Evolutionary conservation across 2,329 filamentous ascomycete species (phyloP).

Genomic region (Pseudopyrenochaeta lycopersici): DNA sequence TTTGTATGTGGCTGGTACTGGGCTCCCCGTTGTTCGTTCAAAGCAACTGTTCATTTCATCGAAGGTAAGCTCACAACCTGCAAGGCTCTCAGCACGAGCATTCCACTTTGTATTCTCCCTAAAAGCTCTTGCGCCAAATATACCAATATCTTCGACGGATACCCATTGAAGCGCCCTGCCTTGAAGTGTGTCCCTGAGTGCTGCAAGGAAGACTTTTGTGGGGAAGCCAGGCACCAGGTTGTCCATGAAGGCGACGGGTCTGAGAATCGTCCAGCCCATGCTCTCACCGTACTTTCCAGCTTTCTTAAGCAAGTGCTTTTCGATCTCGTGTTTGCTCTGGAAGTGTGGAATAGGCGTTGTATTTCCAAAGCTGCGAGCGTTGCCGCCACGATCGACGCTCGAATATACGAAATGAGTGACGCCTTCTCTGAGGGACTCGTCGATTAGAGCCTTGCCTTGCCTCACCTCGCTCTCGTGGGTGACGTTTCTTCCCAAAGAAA

Average conservation of each 20-base stretch:
- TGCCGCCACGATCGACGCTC: conserved; percentile 70
- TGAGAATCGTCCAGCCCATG: conserved; percentile 70
- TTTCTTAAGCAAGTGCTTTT: conserved; percentile 65
- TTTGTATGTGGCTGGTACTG: conserved; percentile 54
- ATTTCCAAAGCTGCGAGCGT: conserved; percentile 60
- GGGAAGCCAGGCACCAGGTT: conserved; percentile 60
- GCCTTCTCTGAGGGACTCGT: conserved; percentile 63
- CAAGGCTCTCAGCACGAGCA: conserved; percentile 57
- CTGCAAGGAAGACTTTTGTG: conserved; percentile 59
- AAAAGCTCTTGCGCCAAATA: conserved; percentile 61
- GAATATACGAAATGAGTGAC: conserved; percentile 71
- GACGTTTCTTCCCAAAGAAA: conserved; percentile 54
- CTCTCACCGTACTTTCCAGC: conserved; percentile 51
- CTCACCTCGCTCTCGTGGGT: conserved; percentile 57
- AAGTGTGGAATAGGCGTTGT: conserved; percentile 66
- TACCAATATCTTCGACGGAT: conserved; percentile 59
- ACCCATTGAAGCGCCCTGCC: conserved; percentile 55
- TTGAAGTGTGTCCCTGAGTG: conserved; percentile 53
- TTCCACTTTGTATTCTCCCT: conserved; percentile 56
- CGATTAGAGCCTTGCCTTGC: conserved; percentile 68
- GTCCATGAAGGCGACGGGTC: conserved; percentile 71
- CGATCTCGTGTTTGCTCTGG: conserved; percentile 68
- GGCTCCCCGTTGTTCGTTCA: conserved; percentile 55
- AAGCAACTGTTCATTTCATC: conserved; percentile 57
- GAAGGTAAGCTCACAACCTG: conserved; percentile 62